Evolutionary conservation across 106 monocot genomes (phyloP), one percentile per base, ranked within the genome.

Genomic region (Phalaenopsis equestris): DNA sequence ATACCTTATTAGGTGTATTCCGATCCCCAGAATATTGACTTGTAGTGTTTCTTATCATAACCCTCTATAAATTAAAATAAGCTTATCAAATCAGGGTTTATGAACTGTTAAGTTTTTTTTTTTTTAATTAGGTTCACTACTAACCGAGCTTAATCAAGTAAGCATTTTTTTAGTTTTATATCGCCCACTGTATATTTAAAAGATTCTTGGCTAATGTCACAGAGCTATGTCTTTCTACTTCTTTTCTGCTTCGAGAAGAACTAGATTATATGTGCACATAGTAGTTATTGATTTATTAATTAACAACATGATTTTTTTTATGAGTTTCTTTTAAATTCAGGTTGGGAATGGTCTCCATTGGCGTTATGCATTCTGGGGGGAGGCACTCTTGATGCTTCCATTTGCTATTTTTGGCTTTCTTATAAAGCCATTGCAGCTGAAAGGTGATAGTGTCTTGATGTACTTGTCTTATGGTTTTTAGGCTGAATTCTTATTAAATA

Each of bases 351-450:
- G 87, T 87, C 85, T 99, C 67, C 80, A 91, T 46, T 99, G 98
- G 98, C 92, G 98, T 38, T 85, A 78, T 81, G 98, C 98, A 57
- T 99, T 99, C 75, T 99, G 84, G 84, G 91, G 88, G 73, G 98
- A 99, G 80, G 82, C 98, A 36, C 67, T 99, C 73, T 79, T 99
- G 87, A 99, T 99, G 98, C 94, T 99, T 78, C 98, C 98, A 74
- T 99, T 99, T 91, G 94, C 87, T 77, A 91, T 99, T 90, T 81
- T 91, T 55, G 98, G 98, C 73, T 94, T 99, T 85, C 46, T 83
- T 17, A 93, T 92, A 61, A 87, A 90, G 79, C 98, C 98, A 74
- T 82, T 99, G 79, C 82, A 92, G 47, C 87, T 99, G 36, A 99
- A 95, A 93, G 98, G 98, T 99, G 68, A 3, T 67, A 56, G 21